These are phyloP conservation scores for Fusarium sp. DNA, from an alignment of 2,329 filamentous ascomycete genomes.

Conservation along the genomic window DNA sequence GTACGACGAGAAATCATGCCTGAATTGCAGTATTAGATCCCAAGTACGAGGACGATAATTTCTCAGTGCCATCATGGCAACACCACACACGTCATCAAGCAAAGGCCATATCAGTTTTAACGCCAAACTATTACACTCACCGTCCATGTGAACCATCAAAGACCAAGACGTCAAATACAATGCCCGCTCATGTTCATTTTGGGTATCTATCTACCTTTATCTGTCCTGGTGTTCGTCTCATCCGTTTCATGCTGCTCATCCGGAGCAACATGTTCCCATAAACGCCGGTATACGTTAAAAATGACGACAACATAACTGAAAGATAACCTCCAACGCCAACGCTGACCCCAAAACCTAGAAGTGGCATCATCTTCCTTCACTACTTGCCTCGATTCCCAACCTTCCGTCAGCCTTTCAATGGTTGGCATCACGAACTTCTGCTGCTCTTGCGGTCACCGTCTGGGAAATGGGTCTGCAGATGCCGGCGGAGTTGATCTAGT, in stretches of 20 bases:
- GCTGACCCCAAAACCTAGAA: conserved; percentile 18
- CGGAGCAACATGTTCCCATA: conserved; percentile 14
- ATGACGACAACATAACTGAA: conserved; percentile 8
- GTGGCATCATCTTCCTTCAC: neutral
- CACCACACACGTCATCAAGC: neutral
- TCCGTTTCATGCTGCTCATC: conserved; percentile 14
- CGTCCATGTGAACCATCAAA: neutral
- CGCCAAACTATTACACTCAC: neutral
- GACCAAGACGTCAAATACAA: neutral
- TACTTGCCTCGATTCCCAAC: neutral
- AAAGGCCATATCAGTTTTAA: neutral
- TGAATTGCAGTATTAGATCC: neutral
- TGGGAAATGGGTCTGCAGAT: conserved; percentile 52
- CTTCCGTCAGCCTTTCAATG: neutral
- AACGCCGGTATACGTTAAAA: conserved; percentile 19
- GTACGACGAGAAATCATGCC: neutral
- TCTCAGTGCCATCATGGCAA: too few species aligned
- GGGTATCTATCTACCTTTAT: conserved; percentile 36
- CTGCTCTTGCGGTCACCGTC: conserved; percentile 31
- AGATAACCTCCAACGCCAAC: conserved; percentile 19
- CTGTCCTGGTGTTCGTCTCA: conserved; percentile 15
- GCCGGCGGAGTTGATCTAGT: conserved; percentile 67
- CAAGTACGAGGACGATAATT: neutral
- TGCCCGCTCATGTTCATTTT: conserved; percentile 12
- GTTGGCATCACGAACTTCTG: conserved; percentile 20